Evolutionary conservation across 2,329 filamentous ascomycete genomes (phyloP).

Genomic region (Penicillium palitans): DNA sequence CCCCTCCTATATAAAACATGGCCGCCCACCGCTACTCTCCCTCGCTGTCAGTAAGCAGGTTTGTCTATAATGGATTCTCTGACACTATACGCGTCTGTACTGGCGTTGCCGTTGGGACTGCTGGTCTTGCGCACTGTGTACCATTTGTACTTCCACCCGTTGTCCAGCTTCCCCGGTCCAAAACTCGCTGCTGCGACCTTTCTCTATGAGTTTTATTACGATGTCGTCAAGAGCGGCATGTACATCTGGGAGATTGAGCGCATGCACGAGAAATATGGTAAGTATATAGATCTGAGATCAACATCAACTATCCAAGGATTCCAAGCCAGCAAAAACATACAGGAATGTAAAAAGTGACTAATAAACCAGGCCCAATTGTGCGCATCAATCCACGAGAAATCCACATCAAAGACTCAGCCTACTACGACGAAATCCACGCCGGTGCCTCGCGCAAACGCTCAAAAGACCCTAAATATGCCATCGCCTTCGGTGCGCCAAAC

Average conservation of each 20-base stretch:
- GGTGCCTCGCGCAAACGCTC: conserved; percentile 17
- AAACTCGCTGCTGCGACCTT: conserved; percentile 34
- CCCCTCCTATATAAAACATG: background rate
- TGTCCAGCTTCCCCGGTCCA: conserved; percentile 35
- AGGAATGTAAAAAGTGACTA: too few species aligned
- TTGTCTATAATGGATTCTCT: conserved; percentile 10
- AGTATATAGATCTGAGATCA: background rate
- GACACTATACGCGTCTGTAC: background rate
- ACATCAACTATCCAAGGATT: background rate
- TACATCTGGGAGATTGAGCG: conserved; percentile 31
- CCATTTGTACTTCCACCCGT: conserved; percentile 30
- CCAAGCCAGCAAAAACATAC: background rate
- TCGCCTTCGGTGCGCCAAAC: conserved; percentile 20
- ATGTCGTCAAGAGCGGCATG: conserved; percentile 32
- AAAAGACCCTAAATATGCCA: conserved; percentile 22
- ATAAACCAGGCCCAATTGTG: conserved; percentile 35
- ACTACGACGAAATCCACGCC: conserved; percentile 38
- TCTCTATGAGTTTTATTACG: conserved; percentile 38
- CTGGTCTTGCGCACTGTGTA: conserved; percentile 11
- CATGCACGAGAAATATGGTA: conserved; percentile 40
- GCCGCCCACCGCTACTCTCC: background rate
- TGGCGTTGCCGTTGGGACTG: background rate
- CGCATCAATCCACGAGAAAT: conserved; percentile 41
- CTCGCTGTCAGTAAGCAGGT: background rate
- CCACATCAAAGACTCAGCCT: conserved; percentile 40